Base-by-base conservation (phyloP, 148 eudicot genomes). In the Vaccinium corymbosum region DNA sequence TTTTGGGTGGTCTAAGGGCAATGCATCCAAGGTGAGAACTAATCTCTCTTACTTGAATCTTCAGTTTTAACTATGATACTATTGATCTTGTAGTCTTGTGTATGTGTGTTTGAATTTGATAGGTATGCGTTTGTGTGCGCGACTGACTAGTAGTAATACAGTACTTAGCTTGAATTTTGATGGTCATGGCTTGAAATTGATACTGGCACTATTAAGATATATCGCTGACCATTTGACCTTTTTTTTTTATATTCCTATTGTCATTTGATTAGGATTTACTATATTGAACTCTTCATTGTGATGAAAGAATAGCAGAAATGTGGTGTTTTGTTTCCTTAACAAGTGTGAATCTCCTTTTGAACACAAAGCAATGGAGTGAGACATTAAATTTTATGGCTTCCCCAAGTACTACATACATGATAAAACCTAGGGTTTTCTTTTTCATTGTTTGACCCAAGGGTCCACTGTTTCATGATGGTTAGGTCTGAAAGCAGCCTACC, bases 1-100 rank as follows among this genome's bases (percentile, higher is more conserved):
- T 84, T 86, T 97, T 75, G 91, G 89, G 5, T 97, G 99, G 98
- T 84, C 98, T 66, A 97, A 94, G 61, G 93, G 95, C 20, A 91
- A 90, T 86, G 91, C 98, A 87, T 95, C 98, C 46, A 97, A 97
- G 98, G 99, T 97, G 57, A 86, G 20, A 64, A 12, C 15, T 70
- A 7, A 15, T 14, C 64, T 35, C 46, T 74, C 46, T 74, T 46
- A 78, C 68, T 32, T 49, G 75, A 27, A 68, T 17, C 10, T 29
- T 15, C 22, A 38, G 1, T 70, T 7, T 16, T 80, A 19, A 59
- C 4, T 6, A 46, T 59, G 20, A 55, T 83, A 16, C 20, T 59
- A 15, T 52, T 76, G 56, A 48, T 17, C n/a, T 75, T 14, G 20
- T 22, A 80, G 27, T 46, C 17, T 80, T 42, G 70, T 38, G 20